phyloP scores from a whole-genome alignment of 306 rosid species.

The Sindora glabra region DNA sequence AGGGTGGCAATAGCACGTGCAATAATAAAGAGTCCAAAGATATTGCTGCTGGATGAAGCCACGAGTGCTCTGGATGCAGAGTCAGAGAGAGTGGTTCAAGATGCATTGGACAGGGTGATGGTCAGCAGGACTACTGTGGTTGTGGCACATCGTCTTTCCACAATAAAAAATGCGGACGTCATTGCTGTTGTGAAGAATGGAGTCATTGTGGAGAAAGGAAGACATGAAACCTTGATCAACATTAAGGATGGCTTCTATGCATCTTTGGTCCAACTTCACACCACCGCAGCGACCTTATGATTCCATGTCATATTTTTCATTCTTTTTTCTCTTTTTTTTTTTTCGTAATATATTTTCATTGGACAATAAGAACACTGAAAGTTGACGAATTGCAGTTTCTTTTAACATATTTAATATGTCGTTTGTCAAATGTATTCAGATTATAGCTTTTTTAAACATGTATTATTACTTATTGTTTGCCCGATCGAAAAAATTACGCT shows the following conservation, averaged over 20 bases:
- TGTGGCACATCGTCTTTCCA: constrained; percentile 76
- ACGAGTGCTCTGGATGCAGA: constrained; percentile 85
- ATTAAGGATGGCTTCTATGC: constrained; percentile 69
- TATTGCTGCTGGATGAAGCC: constrained; percentile 73
- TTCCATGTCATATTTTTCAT: neutral
- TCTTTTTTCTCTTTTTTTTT: neutral
- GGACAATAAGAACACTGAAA: too few relatives aligned
- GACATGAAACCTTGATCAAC: constrained; percentile 55
- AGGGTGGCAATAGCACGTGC: constrained; percentile 86
- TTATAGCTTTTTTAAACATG: too few relatives aligned
- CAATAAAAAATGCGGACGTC: constrained; percentile 75
- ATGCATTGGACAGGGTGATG: constrained; percentile 76
- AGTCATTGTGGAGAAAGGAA: constrained; percentile 74
- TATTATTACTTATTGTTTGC: too few relatives aligned
- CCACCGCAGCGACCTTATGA: constrained; percentile 40
- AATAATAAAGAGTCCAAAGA: constrained; percentile 69
- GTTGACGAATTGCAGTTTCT: too few relatives aligned
- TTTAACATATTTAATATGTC: too few relatives aligned
- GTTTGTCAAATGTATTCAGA: too few relatives aligned
- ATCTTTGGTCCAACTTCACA: constrained; percentile 68
- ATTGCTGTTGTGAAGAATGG: constrained; percentile 89
- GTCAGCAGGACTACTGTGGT: constrained; percentile 71
- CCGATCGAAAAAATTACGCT: too few relatives aligned
- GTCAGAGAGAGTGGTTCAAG: constrained; percentile 86
- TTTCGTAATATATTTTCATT: too few relatives aligned